A percentile compares a stretch with the other conserved stretches of the same genome.
These are phyloP conservation scores for Hemisphaericaspora subhashii DNA, from an alignment of 1,139 yeast species.

Conservation along the genomic window DNA sequence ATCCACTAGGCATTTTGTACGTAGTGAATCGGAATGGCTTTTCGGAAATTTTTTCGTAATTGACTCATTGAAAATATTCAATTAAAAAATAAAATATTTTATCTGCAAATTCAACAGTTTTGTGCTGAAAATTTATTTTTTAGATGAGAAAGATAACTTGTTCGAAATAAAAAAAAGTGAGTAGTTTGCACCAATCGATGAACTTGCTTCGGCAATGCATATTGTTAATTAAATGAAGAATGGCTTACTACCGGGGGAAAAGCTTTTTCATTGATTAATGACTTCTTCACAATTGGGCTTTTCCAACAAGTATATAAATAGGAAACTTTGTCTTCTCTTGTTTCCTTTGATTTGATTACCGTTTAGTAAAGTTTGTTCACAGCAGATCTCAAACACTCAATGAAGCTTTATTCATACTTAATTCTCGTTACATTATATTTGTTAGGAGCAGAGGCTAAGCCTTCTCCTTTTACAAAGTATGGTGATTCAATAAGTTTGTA, in stretches of 20 bases:
- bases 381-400: background rate
- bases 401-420: background rate
- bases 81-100: background rate
- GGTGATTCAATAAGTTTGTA: constrained; percentile 11
- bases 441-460: constrained; percentile 4
- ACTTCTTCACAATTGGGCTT: too few species aligned
- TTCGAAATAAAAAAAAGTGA: too few species aligned
- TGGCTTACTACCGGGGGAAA: too few species aligned
- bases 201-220: background rate
- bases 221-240: too few species aligned
- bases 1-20: too few species aligned
- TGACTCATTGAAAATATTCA: too few species aligned
- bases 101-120: background rate
- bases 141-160: constrained; percentile 1
- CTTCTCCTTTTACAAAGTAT: constrained; percentile 13
- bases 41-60: too few species aligned
- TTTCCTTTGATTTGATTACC: background rate
- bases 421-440: background rate
- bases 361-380: background rate
- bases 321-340: too few species aligned
- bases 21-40: too few species aligned
- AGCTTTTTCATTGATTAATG: too few species aligned
- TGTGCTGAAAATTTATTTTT: background rate
- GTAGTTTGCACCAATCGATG: background rate
- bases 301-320: background rate